Conservation (phyloP, 2,329 filamentous ascomycete species). For the Emmonsiellopsis sp. region DNA sequence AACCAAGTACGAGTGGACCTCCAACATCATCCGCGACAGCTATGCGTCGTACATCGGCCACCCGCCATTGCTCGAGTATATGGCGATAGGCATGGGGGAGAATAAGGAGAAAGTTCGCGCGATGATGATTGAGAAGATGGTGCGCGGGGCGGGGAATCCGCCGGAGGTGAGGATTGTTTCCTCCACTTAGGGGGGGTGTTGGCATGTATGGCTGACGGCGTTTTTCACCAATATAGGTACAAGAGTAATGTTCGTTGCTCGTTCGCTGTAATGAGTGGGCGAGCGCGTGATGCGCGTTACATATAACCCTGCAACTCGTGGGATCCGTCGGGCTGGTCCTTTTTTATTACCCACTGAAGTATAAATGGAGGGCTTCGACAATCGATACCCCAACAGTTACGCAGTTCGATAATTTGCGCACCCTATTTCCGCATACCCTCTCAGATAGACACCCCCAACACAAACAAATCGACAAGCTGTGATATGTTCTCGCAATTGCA, state of each 20-base stretch:
- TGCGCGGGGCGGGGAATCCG: slow-evolving; percentile 56
- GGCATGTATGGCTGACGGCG: neutral
- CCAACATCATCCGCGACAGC: slow-evolving; percentile 90
- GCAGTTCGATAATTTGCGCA: no score
- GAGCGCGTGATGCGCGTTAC: no score
- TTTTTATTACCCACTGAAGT: no score
- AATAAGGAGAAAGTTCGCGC: slow-evolving; percentile 69
- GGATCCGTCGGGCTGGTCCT: no score
- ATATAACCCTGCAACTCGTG: no score
- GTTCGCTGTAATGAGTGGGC: neutral
- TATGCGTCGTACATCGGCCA: slow-evolving; percentile 85
- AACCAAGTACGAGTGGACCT: slow-evolving; percentile 93
- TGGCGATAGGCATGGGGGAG: slow-evolving; percentile 82
- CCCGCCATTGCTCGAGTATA: slow-evolving; percentile 76
- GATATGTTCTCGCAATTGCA: no score
- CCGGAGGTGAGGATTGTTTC: slow-evolving; percentile 41
- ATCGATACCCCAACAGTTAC: no score
- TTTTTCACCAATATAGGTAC: slow-evolving; percentile 3
- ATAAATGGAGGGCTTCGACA: no score
- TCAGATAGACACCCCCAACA: no score
- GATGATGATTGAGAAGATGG: slow-evolving; percentile 67
- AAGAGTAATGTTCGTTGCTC: slow-evolving; percentile 7
- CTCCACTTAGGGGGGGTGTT: neutral
- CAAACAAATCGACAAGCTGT: no score
- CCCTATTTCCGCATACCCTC: no score